Evolutionary conservation across 1,284 basidiomycete genomes (phyloP), one percentile per base, ranked within the genome.

Genomic region (Termitomyces sp.): DNA sequence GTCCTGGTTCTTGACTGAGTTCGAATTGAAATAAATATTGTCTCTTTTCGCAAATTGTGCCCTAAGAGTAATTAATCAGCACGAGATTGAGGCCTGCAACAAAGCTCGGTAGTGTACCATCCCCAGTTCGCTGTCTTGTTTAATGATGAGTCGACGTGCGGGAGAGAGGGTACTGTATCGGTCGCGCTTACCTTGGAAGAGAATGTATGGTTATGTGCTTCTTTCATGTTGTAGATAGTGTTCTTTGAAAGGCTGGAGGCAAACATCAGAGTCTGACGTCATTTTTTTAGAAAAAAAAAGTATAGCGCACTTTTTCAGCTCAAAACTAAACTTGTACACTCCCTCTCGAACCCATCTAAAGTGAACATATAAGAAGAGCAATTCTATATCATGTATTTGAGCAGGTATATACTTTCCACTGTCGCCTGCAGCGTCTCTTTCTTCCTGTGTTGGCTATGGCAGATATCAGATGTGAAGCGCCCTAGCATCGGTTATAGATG

Each of bases 191-290:
- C 90, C 72, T 88, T 88, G 66, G 81, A 83, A 10, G 87, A 90
- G 59, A 92, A 93, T 1, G 86, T 83, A 65, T 93, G 91, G 58
- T 93, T 88, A 47, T 83, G 78, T 0, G 91, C 91, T 64, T 93
- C 91, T 65, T 91, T 93, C 43, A 73, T 67, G 55, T 80, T 82
- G 61, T 80, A 87, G 16, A 75, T 66, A 5, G 77, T 67, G 3
- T 70, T 73, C 62, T 79, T 84, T 24, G 71, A 69, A 16, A 78
- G 34, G 57, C 82, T 86, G 16, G 3, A 37, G 7, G 3, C 34
- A 18, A 18, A 5, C 40, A 9, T 21, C 26, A 26, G 11, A 5
- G 1, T 21, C 21, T 16, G 26, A 7, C 13, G 7, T 44, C 16
- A n/a, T 7, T 19, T 13, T 14, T 3, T 6, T 8, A 24, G n/a